Base-by-base conservation (phyloP, 371 early-diverging fungal species). In the Catenaria anguillulae region DNA sequence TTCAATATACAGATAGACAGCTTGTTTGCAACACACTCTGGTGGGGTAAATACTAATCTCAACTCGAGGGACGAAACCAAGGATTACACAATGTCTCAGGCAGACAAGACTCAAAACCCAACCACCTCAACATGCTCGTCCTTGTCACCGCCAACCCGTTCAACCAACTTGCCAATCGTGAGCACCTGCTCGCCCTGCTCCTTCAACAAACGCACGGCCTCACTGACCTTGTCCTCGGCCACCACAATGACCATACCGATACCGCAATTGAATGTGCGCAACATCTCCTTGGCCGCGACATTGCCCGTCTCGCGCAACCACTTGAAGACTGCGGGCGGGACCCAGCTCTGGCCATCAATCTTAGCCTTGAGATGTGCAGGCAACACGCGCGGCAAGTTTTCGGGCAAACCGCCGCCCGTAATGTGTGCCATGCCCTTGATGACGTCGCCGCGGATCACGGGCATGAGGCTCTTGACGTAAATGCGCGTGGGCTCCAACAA, bases 181-280 rank as follows among this genome's bases (percentile, higher is more conserved):
- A n/a, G n/a, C n/a, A n/a, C n/a, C n/a, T n/a, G n/a, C n/a, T n/a
- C n/a, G n/a, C n/a, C n/a, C n/a, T n/a, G n/a, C n/a, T n/a, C n/a
- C n/a, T n/a, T n/a, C n/a, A n/a, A n/a, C n/a, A n/a, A n/a, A n/a
- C n/a, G n/a, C n/a, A n/a, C n/a, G n/a, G n/a, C n/a, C n/a, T n/a
- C n/a, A n/a, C n/a, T n/a, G n/a, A 80, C 87, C 61, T 87, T 65
- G 37, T 73, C 78, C 36, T 70, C 62, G 52, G 79, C 79, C n/a
- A 89, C 91, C 33, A 95, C 82, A 4, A 95, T 70, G 35, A 94
- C 86, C 96, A 97, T 93, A 65, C 97, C 97, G 62, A 96, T 87
- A 68, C 97, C 97, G 73, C 96, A 95, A 82, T 97, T 97, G 78
- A 97, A 97, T 0, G 97, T 96, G 60, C 95, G 81, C 13, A 90